Evolutionary conservation across 768 basidiomycete genomes (phyloP), one percentile per base, ranked within the genome.

Genomic region (Boletus reticulatus): DNA sequence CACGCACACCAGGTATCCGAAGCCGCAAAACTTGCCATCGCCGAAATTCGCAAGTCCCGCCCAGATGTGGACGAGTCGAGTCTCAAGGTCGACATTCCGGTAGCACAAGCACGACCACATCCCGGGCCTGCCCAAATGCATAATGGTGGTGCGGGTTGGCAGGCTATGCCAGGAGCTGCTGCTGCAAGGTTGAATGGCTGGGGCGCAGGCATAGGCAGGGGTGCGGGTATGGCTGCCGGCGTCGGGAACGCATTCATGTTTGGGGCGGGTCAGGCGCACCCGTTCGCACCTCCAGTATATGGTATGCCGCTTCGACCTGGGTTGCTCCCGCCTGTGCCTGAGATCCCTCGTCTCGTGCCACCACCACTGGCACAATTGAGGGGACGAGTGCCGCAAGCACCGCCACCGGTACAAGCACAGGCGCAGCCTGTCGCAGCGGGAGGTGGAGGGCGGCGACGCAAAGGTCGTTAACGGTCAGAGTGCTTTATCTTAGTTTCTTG

Each of bases 11-110:
- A 91, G 89, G 88, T 92, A 37, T 80, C 81, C 48, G 80, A 75
- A 48, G 91, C 90, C 0, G 84, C 83, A 13, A 80, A 87, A 63
- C 77, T 73, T 48, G 88, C 89, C 0, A 67, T 84, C n/a, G 81
- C 78, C n/a, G 79, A 87, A 20, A 82, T 82, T 65, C 82, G 80
- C 60, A 70, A 69, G 27, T 71, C 77, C 4, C 77, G 89, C 43
- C 89, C 89, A 0, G 86, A 92, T 20, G 76, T 84, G 22, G 76
- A 82, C 39, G 81, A 83, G 17, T 73, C 79, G 17, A 78, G 76
- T 27, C 74, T 93, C 64, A 79, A 83, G 58, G 80, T 92, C 36
- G 91, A 91, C 46, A 61, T 86, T 4, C 89, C 85, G 0, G 66
- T 65, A 24, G 51, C 49, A 22, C 43, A 11, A 24, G 50, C 48